Base-by-base conservation (phyloP, 164 flowering plant species). In the Chloranthus sessilifolius region DNA sequence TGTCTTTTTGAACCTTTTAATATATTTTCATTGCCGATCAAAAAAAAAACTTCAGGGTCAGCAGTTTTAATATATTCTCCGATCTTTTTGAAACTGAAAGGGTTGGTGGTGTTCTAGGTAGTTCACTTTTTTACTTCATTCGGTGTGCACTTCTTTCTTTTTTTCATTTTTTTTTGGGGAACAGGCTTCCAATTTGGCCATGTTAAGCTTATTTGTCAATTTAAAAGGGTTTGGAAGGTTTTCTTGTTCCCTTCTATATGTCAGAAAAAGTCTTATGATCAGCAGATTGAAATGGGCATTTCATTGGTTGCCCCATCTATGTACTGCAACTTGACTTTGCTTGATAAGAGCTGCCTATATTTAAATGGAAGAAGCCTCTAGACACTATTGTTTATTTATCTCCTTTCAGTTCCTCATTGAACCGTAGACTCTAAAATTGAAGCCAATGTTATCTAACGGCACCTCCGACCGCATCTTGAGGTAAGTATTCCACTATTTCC, bases 221-320 rank as follows among this genome's bases (percentile, higher is more conserved):
- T 22, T 54, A 45, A 45, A 57, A 54, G 43, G 59, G 53, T 46
- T 53, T 56, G 56, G 65, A 69, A 68, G 67, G 36, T 61, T 39
- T 52, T 62, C 47, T 64, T 60, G 49, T 57, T 54, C 58, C 71
- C 65, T 46, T n/a, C 48, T 43, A 58, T 71, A n/a, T 16, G 41
- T 14, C 41, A 6, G n/a, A 12, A 20, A 37, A 37, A 7, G n/a
- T 37, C n/a, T 37, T 37, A 15, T 37, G 41, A 37, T n/a, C 17
- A 15, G 14, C n/a, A 20, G 41, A 37, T 37, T 14, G 16, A 44
- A 30, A 47, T 61, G 41, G 61, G 55, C 70, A 55, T 50, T 29
- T 11, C 3, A 23, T 57, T 34, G n/a, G n/a, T 40, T 35, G 36
- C 59, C 54, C 56, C 47, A 43, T 60, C 35, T 57, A 38, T 43